Base-by-base conservation (phyloP, 1,139 yeast species). In the Scheffersomyces titani region DNA sequence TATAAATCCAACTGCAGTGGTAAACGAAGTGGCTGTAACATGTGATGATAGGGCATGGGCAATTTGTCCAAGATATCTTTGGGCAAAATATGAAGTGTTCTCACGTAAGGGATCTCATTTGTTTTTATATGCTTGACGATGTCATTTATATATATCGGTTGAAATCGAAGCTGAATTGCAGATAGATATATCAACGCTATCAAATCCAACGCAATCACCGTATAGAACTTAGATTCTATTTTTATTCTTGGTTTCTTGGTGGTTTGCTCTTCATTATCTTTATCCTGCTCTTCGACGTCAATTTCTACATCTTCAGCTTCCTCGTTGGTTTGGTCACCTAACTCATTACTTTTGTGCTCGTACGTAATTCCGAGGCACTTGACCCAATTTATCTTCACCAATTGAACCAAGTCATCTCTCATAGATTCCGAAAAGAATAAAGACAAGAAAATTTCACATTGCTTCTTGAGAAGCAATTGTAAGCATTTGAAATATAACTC, bases 401-500 rank as follows among this genome's bases (percentile, higher is more conserved):
- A 51, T 18, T 47, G 53, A 11, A 51, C 52, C 22, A 64, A 48
- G 19, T 61, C 63, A 3, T 55, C 51, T 16, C 52, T 52, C 24
- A 58, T 55, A 3, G 58, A 51, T 19, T 59, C 59, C 3, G 57
- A 57, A 44, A 62, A 61, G 47, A 86, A 68, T 69, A 75, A 73
- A 44, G 68, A 54, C 52, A 52, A 16, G 47, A 60, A 50, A 22
- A 62, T 44, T 48, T 58, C 66, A 13, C 82, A 70, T 64, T 89
- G 91, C 18, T 70, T 67, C 59, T 78, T 77, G 44, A 91, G 68
- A 1, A 89, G 67, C 40, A 71, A 66, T 69, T 91, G 97, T 52
- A 85, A 74, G 53, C 87, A 77, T 64, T 77, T 78, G 54, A 84
- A 63, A 59, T 77, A 80, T 51, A 84, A 61, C 19, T 74, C 71